Evolutionary conservation across 306 rosid species (phyloP), one percentile per base, ranked within the genome.

Genomic region (Fragaria vesca): DNA sequence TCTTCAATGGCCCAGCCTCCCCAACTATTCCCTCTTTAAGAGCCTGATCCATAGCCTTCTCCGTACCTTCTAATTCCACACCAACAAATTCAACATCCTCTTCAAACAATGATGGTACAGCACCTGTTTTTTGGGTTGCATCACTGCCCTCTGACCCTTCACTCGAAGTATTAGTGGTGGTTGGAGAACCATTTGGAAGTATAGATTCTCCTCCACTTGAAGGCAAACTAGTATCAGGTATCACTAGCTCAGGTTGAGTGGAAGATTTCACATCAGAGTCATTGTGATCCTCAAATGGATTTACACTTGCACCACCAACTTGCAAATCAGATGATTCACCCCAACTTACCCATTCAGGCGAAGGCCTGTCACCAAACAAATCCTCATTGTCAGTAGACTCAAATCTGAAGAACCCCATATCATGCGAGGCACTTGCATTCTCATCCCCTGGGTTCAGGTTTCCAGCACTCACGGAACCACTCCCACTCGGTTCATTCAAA

Each of bases 1-100:
- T 91, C 90, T 91, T 92, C 90, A 96, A 82, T n/a, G 99, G 98
- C 69, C 98, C 99, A 8, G 97, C 99, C 85, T 96, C 98, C 81
- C 98, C 99, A 55, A 96, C 99, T 80, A 91, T 91, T 12, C 98
- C 99, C 87, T 96, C 98, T 86, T 96, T 96, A 43, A 96, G 93
- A 71, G 99, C 99, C 78, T 93, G 99, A 50, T 89, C 99, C 99
- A 96, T 93, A 20, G 99, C 99, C 78, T 93, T 96, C 85, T 91
- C 98, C 0, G 98, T 88, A 42, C 97, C 99, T 85, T 93, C 97
- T 76, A 87, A 72, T 81, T 93, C 99, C 82, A 96, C 96, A 11
- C 99, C 99, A 50, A 93, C 97, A 70, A 96, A 93, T 80, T 96
- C 99, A 72, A 93, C 97, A 85, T 96, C 97, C 82, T 96, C 97